Percentiles rank a stretch among this genome's conserved stretches.
These are phyloP conservation scores for Aspergillus vadensis DNA, from an alignment of 2,329 filamentous ascomycete genomes.

Conservation along the genomic window DNA sequence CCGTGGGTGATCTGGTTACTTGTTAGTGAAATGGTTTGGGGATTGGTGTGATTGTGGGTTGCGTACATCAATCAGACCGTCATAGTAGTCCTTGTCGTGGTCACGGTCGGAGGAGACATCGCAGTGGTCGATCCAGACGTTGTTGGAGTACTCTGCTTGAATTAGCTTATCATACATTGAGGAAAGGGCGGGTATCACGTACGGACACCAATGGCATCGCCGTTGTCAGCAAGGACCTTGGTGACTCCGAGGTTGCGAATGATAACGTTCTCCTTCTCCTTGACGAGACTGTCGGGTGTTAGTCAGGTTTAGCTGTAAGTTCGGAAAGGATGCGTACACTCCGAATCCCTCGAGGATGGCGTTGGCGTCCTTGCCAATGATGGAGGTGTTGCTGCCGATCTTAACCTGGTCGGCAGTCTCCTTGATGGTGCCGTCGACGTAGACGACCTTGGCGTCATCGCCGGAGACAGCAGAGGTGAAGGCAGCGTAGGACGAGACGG, in stretches of 20 bases:
- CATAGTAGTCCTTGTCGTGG: constrained; percentile 70
- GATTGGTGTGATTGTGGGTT: neutral
- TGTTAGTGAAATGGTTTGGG: neutral
- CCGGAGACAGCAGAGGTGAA: constrained; percentile 55
- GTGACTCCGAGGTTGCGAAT: constrained; percentile 63
- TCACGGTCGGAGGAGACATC: constrained; percentile 63
- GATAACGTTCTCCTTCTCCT: constrained; percentile 62
- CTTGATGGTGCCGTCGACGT: constrained; percentile 51
- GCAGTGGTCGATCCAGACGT: constrained; percentile 69
- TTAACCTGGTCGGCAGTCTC: constrained; percentile 47
- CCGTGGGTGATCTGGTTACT: constrained; percentile 56
- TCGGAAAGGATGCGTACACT: no score
- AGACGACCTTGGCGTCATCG: constrained; percentile 49
- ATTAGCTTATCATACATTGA: neutral
- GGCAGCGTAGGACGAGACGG: constrained; percentile 54
- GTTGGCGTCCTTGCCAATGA: constrained; percentile 55
- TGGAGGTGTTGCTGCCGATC: constrained; percentile 54
- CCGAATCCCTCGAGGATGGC: constrained; percentile 56
- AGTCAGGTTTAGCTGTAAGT: no score
- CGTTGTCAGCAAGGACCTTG: constrained; percentile 58
- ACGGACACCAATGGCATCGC: constrained; percentile 64
- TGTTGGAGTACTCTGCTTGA: constrained; percentile 37
- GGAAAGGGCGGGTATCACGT: constrained; percentile 10
- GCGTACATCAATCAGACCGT: constrained; percentile 62
- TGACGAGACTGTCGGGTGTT: constrained; percentile 57